Evolutionary conservation across 495 filamentous ascomycete genomes (phyloP).

Genomic region (Penicillium bialowiezense): DNA sequence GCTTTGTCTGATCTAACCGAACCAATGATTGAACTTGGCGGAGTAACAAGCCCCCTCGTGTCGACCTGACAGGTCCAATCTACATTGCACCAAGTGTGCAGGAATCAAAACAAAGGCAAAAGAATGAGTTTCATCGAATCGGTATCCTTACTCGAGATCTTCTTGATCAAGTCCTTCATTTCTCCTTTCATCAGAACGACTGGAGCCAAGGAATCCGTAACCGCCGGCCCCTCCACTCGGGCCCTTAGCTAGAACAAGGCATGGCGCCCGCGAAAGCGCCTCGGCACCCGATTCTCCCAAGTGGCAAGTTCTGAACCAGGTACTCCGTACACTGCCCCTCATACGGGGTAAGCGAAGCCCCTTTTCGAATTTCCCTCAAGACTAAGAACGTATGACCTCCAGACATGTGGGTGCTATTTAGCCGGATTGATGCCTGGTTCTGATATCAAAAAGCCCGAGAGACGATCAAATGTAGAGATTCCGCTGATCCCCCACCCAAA

Average conservation of each 20-base stretch:
- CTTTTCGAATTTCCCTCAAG: conserved; percentile 6
- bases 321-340: conserved; percentile 10
- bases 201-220: not conserved
- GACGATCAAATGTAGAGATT: not conserved
- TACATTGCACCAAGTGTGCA: not conserved
- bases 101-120: too few relatives aligned
- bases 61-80: not conserved
- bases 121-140: too few relatives aligned
- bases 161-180: not conserved
- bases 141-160: not conserved
- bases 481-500: not conserved
- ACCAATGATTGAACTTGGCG: not conserved
- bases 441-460: not conserved
- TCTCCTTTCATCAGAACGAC: not conserved
- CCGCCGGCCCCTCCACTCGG: conserved; percentile 12
- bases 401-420: not conserved
- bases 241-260: conserved; percentile 18
- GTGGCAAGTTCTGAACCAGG: conserved; percentile 3
- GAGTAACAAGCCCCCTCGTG: not conserved
- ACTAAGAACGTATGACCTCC: not conserved
- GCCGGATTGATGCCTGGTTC: too few relatives aligned
- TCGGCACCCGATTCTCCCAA: conserved; percentile 8
- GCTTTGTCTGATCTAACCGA: not conserved
- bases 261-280: conserved; percentile 14
- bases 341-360: conserved; percentile 1